Conservation (phyloP, 768 basidiomycete genomes). For the Termitomyces sp. region DNA sequence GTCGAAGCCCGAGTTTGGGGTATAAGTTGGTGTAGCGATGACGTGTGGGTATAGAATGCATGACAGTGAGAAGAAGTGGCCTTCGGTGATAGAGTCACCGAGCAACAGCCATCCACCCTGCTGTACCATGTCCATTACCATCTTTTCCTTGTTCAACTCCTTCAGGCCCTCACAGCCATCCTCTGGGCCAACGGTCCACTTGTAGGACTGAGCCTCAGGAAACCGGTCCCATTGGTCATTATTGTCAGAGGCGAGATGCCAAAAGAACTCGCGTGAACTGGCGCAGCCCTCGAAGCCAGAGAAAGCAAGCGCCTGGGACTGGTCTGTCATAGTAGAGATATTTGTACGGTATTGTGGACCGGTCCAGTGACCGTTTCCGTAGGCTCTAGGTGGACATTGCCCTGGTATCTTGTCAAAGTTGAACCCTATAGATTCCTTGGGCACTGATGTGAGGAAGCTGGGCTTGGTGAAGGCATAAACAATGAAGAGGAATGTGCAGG, state of each 20-base stretch:
- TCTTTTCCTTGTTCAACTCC: conserved; percentile 34
- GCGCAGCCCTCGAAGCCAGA: conserved; percentile 63
- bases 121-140: conserved; percentile 58
- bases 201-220: conserved; percentile 47
- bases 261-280: conserved; percentile 54
- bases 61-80: conserved; percentile 71
- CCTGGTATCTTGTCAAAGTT: conserved; percentile 9
- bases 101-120: conserved; percentile 69
- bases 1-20: conserved; percentile 49
- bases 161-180: conserved; percentile 36
- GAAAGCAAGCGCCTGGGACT: conserved; percentile 44
- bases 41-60: conserved; percentile 67
- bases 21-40: conserved; percentile 60
- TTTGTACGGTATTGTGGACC: conserved; percentile 28
- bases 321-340: conserved; percentile 27
- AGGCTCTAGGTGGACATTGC: conserved; percentile 29
- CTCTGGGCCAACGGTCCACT: conserved; percentile 45
- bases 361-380: conserved; percentile 35
- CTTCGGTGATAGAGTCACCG: conserved; percentile 69
- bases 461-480: conserved; percentile 20
- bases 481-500: conserved; percentile 19
- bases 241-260: conserved; percentile 59
- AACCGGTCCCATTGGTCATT: conserved; percentile 47
- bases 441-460: conserved; percentile 1
- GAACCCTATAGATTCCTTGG: neutral